Base-by-base conservation (phyloP, 805 yeast species). In the Candida anglica region DNA sequence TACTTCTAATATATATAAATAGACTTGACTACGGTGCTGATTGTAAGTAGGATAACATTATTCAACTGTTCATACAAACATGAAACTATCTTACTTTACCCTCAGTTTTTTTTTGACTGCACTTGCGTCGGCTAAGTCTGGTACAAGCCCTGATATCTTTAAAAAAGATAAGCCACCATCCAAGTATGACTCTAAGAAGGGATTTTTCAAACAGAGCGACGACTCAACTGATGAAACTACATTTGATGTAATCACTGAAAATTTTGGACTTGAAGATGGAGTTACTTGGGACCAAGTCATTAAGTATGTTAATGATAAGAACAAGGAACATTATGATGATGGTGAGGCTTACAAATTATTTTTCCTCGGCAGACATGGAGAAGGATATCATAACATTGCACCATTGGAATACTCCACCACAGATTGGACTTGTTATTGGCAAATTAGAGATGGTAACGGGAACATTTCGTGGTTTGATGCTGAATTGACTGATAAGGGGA, bases 331-430 rank as follows among this genome's bases (percentile, higher is more conserved):
- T 9, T 24, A 17, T 9, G 9, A 19, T 16, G 40, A 38, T 22
- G 26, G 17, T 2, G 28, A 43, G 16, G 28, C 34, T 9, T 46
- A 49, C 35, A 59, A 58, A 35, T 37, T 60, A 20, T 38, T 60
- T 14, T 58, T 53, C 26, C 32, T 60, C 6, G 60, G 53, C 23
- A 43, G 66, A 35, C 66, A 60, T 37, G 63, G 63, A 8, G 59
- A 59, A 42, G 65, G 61, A 7, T 53, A 38, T 34, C 66, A 60
- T 36, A 59, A 59, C 33, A 39, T 53, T 16, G 62, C 54, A 1
- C 48, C 49, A 2, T 6, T 15, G 4, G 14, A 34, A 13, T 53
- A 45, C 28, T 19, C 34, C n/a, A 13, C 13, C 2, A 22, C 24
- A 3, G 49, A 52, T 5, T 58, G 63, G 63, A 25, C 17, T 14